Evolutionary conservation across 2,329 filamentous ascomycete genomes (phyloP).

Genomic region (Claviceps citrina): DNA sequence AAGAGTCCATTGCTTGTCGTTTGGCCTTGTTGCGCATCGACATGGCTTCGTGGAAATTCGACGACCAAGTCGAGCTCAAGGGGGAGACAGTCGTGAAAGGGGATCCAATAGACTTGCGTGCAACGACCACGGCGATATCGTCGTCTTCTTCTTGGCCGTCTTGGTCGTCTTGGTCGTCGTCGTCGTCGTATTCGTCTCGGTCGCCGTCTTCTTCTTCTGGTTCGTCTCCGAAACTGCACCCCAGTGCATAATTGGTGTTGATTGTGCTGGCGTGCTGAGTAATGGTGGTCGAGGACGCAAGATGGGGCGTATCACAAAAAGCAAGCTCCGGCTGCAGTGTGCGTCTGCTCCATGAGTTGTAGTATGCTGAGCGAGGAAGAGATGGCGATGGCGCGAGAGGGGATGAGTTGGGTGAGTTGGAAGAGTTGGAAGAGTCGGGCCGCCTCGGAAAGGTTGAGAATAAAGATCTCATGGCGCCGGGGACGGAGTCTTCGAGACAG

Average conservation of each 20-base stretch:
- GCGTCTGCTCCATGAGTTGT: neutral
- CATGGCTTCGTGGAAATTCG: constrained; percentile 18
- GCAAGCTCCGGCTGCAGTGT: neutral
- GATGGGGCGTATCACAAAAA: neutral
- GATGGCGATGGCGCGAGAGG: constrained; percentile 1
- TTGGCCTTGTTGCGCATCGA: constrained; percentile 19
- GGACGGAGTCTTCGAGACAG: constrained; percentile 1
- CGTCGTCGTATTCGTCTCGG: neutral
- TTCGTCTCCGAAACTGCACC: neutral
- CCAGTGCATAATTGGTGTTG: constrained; percentile 5
- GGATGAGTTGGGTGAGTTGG: neutral
- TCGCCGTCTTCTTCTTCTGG: neutral
- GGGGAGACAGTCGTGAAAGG: constrained; percentile 2
- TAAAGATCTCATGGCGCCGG: constrained; percentile 7
- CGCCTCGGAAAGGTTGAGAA: constrained; percentile 6
- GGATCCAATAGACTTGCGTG: constrained; percentile 1
- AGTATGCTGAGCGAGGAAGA: neutral
- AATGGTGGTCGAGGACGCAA: neutral
- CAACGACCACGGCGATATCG: constrained; percentile 1
- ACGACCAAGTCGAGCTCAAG: constrained; percentile 5
- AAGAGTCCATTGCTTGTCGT: constrained; percentile 12
- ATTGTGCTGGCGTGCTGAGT: neutral
- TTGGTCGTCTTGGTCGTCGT: neutral
- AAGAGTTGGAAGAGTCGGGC: constrained; percentile 1
- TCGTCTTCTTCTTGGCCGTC: neutral